Base-by-base conservation (phyloP, 768 basidiomycete species). In the Lactifluus rugatus region DNA sequence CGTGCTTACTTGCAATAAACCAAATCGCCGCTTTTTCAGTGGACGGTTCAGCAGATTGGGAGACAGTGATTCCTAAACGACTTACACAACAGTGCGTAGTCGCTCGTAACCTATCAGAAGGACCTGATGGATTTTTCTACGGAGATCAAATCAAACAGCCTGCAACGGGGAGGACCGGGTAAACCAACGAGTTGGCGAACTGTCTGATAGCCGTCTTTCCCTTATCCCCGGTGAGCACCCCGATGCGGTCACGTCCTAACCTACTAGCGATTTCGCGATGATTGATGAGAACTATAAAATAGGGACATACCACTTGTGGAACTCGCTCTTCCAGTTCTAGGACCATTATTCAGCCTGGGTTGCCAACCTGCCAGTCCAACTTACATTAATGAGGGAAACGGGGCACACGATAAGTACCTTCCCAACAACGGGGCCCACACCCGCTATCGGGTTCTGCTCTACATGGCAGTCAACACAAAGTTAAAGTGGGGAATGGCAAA, bases 51-150 rank as follows among this genome's bases (percentile, higher is more conserved):
- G 56, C 28, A 50, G 21, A 57, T 46, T 7, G 19, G 6, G 26
- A 46, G 36, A 41, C 9, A 34, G 62, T 55, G 11, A 58, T 34
- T 26, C 17, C 37, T 54, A 57, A 48, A 39, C 17, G 14, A 39
- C 34, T 70, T 66, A 91, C 92, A 91, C 83, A 7, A 93, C 83
- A 17, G 82, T 85, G 48, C 91, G 75, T 36, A 96, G 77, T 52
- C 88, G 84, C 67, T 98, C 96, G 68, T 99, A 99, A 2, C 96
- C 93, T 58, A 97, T 93, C 59, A 99, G 81, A 19, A 99, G 75
- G 2, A 98, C 90, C 56, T 93, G 86, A 64, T 91, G 86, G 8
- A 78, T 78, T 68, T 78, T 83, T 32, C 89, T 89, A 45, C 17
- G 65, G 6, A 52, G 52, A 49, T 57, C 2, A 28, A 25, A 1